Percentiles rank a stretch among this genome's conserved stretches.
These are phyloP conservation scores for Loxodes magnus DNA, from an alignment of 73 alveolate genomes.

Conservation along the genomic window DNA sequence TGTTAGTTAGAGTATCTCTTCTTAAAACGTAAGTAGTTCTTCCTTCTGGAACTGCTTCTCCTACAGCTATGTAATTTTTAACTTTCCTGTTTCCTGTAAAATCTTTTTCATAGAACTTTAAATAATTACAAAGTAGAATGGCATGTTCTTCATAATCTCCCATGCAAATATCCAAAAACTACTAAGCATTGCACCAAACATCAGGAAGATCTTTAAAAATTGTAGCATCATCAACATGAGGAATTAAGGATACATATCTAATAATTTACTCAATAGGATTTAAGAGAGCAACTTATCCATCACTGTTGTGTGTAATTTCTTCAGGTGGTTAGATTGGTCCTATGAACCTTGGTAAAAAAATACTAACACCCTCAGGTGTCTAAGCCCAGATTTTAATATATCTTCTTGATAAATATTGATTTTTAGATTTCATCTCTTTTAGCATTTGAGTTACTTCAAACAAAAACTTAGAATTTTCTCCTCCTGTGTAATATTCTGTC, in stretches of 20 bases:
- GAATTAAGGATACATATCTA: constrained; percentile 92
- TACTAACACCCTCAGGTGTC: constrained; percentile 80
- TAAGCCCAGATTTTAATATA: constrained; percentile 80
- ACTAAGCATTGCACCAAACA: constrained; percentile 86
- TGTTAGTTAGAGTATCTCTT: constrained; percentile 47
- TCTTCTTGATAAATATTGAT: constrained; percentile 50
- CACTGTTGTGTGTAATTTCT: constrained; percentile 39
- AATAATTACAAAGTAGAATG: constrained; percentile 89
- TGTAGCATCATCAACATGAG: constrained; percentile 89
- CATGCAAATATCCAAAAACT: constrained; percentile 84
- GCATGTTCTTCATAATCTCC: constrained; percentile 99
- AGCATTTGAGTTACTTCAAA: constrained; percentile 69
- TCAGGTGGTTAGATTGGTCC: constrained; percentile 78
- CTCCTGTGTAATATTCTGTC: constrained; percentile 82
- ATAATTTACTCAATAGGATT: constrained; percentile 91
- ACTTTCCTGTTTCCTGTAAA: constrained; percentile 35
- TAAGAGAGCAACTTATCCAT: too few species aligned
- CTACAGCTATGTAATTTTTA: constrained; percentile 77
- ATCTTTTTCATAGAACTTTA: constrained; percentile 81
- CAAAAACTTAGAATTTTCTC: constrained; percentile 72
- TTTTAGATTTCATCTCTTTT: constrained; percentile 32
- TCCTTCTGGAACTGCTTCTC: constrained; percentile 99
- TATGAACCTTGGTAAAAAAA: constrained; percentile 80
- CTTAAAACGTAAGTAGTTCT: constrained; percentile 92
- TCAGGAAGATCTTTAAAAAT: constrained; percentile 96